Percentiles rank a stretch among this genome's conserved stretches.
Evolutionary conservation across 2,329 filamentous ascomycete species (phyloP).

Genomic region (Paramyrothecium sp.): DNA sequence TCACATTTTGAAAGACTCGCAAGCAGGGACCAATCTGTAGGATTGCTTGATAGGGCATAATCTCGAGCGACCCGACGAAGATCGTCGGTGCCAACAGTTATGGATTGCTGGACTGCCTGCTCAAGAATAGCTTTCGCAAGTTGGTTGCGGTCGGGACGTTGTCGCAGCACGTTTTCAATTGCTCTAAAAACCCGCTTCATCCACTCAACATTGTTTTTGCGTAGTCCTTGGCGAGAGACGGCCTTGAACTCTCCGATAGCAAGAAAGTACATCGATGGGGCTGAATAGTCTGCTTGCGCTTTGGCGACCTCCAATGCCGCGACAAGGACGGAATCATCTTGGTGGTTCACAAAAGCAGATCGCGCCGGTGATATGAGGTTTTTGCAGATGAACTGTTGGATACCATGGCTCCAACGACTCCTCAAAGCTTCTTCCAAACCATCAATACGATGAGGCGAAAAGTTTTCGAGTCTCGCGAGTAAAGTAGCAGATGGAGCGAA

Average conservation of each 20-base stretch:
- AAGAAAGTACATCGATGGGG: constrained; percentile 44
- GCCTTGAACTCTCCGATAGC: constrained; percentile 25
- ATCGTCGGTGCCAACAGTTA: constrained; percentile 35
- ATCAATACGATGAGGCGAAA: constrained; percentile 13
- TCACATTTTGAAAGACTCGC: constrained; percentile 42
- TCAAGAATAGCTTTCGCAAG: constrained; percentile 29
- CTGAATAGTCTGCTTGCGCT: constrained; percentile 31
- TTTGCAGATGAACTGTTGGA: constrained; percentile 48
- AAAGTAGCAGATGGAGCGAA: constrained; percentile 36
- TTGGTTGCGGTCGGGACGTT: constrained; percentile 18
- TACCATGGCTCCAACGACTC: constrained; percentile 41
- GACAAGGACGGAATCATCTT: constrained; percentile 38
- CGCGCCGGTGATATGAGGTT: constrained; percentile 52
- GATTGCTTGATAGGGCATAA: constrained; percentile 34
- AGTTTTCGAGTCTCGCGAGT: constrained; percentile 36
- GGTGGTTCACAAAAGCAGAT: constrained; percentile 42
- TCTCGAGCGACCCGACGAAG: constrained; percentile 40
- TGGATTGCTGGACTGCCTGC: constrained; percentile 25
- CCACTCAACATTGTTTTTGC: constrained; percentile 35
- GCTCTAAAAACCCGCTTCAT: constrained; percentile 33
- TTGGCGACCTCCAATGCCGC: constrained; percentile 38
- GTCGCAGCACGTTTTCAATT: constrained; percentile 24
- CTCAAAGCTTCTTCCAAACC: constrained; percentile 14
- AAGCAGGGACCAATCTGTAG: constrained; percentile 41
- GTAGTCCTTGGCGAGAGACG: constrained; percentile 21